Evolutionary conservation across 148 eudicot genomes (phyloP), one percentile per base, ranked within the genome.

Genomic region (Heliosperma pusillum): DNA sequence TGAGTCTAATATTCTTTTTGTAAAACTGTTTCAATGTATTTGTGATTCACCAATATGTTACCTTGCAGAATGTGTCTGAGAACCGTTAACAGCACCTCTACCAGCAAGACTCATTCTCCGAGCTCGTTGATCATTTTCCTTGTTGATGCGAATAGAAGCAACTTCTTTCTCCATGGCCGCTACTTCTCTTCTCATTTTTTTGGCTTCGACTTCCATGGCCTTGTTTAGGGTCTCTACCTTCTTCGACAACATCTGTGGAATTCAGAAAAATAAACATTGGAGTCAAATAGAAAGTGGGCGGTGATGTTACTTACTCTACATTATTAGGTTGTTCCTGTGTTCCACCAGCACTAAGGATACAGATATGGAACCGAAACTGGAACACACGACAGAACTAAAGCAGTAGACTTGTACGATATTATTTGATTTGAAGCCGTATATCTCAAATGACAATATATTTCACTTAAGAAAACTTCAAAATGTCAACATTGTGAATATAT

Each of bases 191-290:
- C 93, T 86, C 93, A 87, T 91, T 78, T 84, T 94, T 82, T 85
- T 91, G 22, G 89, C 86, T 88, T 91, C 98, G 17, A 88, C 89
- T 82, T 94, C 98, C 96, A 91, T 94, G 22, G 97, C 98, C 71
- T 86, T 91, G 82, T 81, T 94, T 75, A 94, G 77, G 22, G 92
- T 94, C 74, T 95, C 98, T 29, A 95, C 93, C 84, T 95, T 92
- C 86, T 90, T 94, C 1, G 90, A 87, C 81, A 94, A 72, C 88
- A 90, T 90, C 96, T 94, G 82, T 19, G 70, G 4, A 70, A 65
- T 79, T 62, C 29, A 71, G 24, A 68, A 25, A 59, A 36, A 57
- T 42, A 17, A 16, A 68, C 33, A 65, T 45, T 11, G n/a, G 11
- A 13, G 20, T 16, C 16, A 7, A 3, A 27, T 33, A 21, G 47